phyloP scores from a whole-genome alignment of 2,329 filamentous ascomycete species.

The Fusarium albidum region DNA sequence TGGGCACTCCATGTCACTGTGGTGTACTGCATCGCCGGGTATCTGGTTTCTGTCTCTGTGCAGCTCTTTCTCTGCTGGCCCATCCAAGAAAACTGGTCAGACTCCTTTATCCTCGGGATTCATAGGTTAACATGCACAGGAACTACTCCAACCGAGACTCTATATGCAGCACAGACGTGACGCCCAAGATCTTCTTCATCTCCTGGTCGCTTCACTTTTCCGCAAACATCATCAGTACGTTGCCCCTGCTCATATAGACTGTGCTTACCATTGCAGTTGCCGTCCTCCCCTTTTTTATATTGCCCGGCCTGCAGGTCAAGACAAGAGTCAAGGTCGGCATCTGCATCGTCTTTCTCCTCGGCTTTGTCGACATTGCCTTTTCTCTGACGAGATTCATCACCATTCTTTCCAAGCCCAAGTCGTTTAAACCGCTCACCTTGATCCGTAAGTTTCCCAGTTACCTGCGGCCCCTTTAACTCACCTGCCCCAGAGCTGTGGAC shows the following conservation, averaged over 20 bases:
- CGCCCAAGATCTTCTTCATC: neutral
- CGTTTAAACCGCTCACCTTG: no score
- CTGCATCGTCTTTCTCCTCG: neutral
- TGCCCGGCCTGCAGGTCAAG: neutral
- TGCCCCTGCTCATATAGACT: no score
- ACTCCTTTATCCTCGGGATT: no score
- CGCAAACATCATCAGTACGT: neutral
- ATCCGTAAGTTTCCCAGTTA: no score
- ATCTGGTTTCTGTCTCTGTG: neutral
- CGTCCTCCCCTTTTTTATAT: neutral
- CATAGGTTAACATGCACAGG: no score
- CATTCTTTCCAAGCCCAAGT: neutral
- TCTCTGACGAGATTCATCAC: neutral
- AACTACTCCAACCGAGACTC: no score
- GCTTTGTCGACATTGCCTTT: conserved; percentile 2
- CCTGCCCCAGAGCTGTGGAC: neutral
- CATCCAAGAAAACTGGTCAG: conserved; percentile 3
- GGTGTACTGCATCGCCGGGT: neutral
- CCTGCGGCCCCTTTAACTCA: no score
- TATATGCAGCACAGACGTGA: no score
- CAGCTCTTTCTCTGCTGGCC: conserved; percentile 1
- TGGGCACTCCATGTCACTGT: neutral
- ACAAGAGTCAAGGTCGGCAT: neutral
- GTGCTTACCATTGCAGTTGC: neutral
- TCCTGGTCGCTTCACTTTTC: neutral